These are phyloP conservation scores for Trifolium repens DNA, from an alignment of 306 rosid genomes.

Conservation along the genomic window DNA sequence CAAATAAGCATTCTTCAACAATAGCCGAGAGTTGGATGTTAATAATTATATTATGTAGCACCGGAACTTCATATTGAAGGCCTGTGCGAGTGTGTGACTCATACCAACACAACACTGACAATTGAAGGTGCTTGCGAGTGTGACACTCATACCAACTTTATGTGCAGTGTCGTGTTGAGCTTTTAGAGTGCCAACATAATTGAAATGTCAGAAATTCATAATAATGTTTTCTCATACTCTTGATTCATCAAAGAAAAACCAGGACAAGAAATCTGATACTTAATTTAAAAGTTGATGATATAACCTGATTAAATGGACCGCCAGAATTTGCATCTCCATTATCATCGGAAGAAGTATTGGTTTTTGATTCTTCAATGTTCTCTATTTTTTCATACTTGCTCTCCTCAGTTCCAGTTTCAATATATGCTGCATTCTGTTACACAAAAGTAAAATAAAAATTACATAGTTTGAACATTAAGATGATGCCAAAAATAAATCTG, in stretches of 20 bases:
- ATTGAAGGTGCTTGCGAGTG: too few relatives aligned
- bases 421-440: slow-evolving; percentile 45
- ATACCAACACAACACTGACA: not conserved
- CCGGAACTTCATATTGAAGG: not conserved
- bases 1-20: slow-evolving; percentile 29
- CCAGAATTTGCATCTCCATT: slow-evolving; percentile 54
- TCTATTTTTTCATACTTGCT: slow-evolving; percentile 40
- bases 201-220: too few relatives aligned
- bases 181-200: too few relatives aligned
- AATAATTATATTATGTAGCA: not conserved
- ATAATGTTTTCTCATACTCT: too few relatives aligned
- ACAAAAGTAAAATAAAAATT: not conserved
- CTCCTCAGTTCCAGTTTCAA: slow-evolving; percentile 41
- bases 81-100: not conserved
- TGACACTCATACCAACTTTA: too few relatives aligned
- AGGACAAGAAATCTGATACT: not conserved
- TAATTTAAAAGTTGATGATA: slow-evolving; percentile 26
- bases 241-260: not conserved
- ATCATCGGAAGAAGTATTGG: slow-evolving; percentile 45
- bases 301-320: slow-evolving; percentile 72
- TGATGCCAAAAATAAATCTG: not conserved
- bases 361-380: slow-evolving; percentile 41
- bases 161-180: too few relatives aligned
- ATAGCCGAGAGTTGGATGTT: not conserved
- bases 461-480: not conserved